These are phyloP conservation scores for Strobilomyces dryophilus DNA, from an alignment of 768 basidiomycete species.

Conservation along the genomic window DNA sequence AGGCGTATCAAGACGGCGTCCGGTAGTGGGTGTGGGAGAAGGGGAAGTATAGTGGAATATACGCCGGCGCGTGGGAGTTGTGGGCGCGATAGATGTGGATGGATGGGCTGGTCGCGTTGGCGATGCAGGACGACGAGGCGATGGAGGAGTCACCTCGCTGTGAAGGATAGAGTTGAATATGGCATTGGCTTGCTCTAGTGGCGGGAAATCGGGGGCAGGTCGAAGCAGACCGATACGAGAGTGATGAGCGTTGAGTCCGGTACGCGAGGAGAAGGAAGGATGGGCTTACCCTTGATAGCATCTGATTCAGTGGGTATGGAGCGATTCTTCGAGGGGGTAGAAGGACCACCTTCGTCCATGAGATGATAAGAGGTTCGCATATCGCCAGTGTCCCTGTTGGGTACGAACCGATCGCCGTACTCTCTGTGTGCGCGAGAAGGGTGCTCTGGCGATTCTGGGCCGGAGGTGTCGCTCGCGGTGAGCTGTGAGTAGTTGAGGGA, in stretches of 20 bases:
- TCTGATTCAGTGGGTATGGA: conserved; percentile 69
- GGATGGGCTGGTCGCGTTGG: conserved; percentile 45
- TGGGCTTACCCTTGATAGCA: conserved; percentile 61
- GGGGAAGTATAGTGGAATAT: conserved; percentile 69
- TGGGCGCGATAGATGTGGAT: conserved; percentile 37
- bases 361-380: conserved; percentile 61
- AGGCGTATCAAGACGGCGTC: conserved; percentile 69
- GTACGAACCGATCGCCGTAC: conserved; percentile 61
- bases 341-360: conserved; percentile 50
- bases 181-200: conserved; percentile 76
- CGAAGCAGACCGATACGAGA: conserved; percentile 20
- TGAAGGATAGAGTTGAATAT: conserved; percentile 76
- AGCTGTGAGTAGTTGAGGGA: conserved; percentile 50
- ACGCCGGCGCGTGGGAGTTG: conserved; percentile 49
- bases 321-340: conserved; percentile 56
- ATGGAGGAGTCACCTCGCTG: conserved; percentile 72
- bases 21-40: conserved; percentile 44
- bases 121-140: conserved; percentile 58
- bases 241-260: conserved; percentile 3
- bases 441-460: conserved; percentile 40
- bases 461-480: conserved; percentile 46
- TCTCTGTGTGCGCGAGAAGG: conserved; percentile 35
- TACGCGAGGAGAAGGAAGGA: neutral
- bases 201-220: neutral
- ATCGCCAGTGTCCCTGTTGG: conserved; percentile 54